Base-by-base conservation (phyloP, 352 stramenopile genomes). In the Phytophthora citrophthora region DNA sequence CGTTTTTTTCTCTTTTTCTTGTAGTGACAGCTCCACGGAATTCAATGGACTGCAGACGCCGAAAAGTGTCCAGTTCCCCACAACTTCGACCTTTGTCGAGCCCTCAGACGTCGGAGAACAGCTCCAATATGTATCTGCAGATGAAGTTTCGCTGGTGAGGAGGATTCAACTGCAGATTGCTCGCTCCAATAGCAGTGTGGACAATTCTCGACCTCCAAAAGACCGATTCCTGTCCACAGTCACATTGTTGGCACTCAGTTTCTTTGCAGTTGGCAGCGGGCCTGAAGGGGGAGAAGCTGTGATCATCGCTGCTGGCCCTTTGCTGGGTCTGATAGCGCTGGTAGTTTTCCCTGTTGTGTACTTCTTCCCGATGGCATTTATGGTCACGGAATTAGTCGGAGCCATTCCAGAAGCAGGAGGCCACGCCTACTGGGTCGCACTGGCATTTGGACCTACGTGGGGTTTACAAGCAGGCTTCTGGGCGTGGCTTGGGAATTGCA, bases 401-500 rank as follows among this genome's bases (percentile, higher is more conserved):
- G 70, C 76, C 15, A 70, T 90, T 49, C 81, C 81, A 15, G 76
- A 76, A 32, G 61, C 60, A 5, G 81, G 76, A 13, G 78, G 81
- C 38, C 74, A 90, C 32, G 81, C 81, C 31, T 90, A 90, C 55
- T 93, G 85, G 85, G 72, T 90, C 26, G 76, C 76, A 8, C 55
- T 85, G 27, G 83, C 82, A 15, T 91, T 93, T 29, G 85, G 85
- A 1, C 80, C 81, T 3, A 75, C 64, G 16, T 89, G 75, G 72
- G 88, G 86, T 2, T 88, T 95, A 38, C 86, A 91, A 38, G 81
- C 84, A 1, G 84, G 83, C 6, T 95, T 92, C 68, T 95, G 88
- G 86, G 86, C 74, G 8, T 95, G 87, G 87, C 70, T 94, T 34
- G 79, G 82, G 20, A 92, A 90, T 51, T 89, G 83, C 50, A 73